These are phyloP conservation scores for Spizellomyces sp. DNA, from an alignment of 192 early-diverging fungal genomes.

Conservation along the genomic window DNA sequence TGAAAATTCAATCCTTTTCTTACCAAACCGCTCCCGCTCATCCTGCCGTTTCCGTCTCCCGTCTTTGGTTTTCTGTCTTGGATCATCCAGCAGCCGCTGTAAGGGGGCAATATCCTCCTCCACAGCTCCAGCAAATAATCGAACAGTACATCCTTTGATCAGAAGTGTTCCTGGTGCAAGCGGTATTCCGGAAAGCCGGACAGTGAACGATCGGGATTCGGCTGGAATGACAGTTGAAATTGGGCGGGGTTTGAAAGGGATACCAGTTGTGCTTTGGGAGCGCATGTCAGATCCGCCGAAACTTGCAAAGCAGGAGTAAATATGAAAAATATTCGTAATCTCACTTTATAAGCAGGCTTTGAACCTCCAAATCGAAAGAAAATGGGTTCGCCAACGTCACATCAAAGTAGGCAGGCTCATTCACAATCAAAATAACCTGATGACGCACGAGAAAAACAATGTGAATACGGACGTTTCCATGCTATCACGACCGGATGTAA, in stretches of 20 bases:
- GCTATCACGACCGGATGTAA: no score
- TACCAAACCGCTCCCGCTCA: slow-evolving; percentile 48
- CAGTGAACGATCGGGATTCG: slow-evolving; percentile 52
- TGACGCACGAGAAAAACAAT: no score
- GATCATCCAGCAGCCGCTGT: slow-evolving; percentile 56
- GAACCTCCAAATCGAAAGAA: slow-evolving; percentile 76
- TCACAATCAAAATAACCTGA: slow-evolving; percentile 54
- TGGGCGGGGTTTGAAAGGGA: slow-evolving; percentile 60
- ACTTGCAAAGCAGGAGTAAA: neutral
- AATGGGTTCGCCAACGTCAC: slow-evolving; percentile 76
- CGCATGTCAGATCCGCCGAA: neutral
- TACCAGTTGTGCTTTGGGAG: slow-evolving; percentile 56
- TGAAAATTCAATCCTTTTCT: slow-evolving; percentile 22
- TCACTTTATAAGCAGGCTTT: slow-evolving; percentile 63
- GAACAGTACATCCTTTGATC: slow-evolving; percentile 66
- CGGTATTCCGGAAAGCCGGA: slow-evolving; percentile 71
- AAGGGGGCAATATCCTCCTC: slow-evolving; percentile 58
- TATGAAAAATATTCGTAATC: neutral
- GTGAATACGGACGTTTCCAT: no score
- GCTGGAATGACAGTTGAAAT: slow-evolving; percentile 65
- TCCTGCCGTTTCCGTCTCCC: slow-evolving; percentile 43
- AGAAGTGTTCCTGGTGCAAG: slow-evolving; percentile 57
- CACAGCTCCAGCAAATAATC: slow-evolving; percentile 68
- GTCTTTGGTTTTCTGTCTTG: slow-evolving; percentile 57
- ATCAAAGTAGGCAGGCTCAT: slow-evolving; percentile 71